phyloP scores from a whole-genome alignment of 371 early-diverging fungal species.

The Parasitella parasitica region DNA sequence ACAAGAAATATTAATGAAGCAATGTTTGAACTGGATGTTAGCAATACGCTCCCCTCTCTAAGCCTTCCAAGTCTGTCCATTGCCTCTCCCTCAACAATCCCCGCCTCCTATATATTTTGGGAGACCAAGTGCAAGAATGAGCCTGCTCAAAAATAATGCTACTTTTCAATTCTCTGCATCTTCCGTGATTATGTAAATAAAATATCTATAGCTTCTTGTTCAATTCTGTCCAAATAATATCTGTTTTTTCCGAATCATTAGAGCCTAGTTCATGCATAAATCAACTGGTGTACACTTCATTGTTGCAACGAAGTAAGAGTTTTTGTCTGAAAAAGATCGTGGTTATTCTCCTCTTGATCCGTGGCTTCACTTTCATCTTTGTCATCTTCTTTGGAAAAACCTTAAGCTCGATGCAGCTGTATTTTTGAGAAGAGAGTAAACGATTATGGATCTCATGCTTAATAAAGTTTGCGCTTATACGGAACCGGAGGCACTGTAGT shows the following conservation, averaged over 20 bases:
- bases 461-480: not conserved
- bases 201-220: not conserved
- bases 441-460: not conserved
- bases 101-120: conserved; percentile 6
- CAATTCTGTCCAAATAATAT: too few relatives aligned
- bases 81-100: conserved; percentile 3
- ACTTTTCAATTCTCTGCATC: conserved; percentile 14
- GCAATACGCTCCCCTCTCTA: too few relatives aligned
- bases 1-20: too few relatives aligned
- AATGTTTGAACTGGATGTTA: too few relatives aligned
- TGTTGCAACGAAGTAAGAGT: too few relatives aligned
- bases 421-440: not conserved
- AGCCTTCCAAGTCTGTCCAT: too few relatives aligned
- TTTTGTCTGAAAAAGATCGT: too few relatives aligned
- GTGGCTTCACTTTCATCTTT: not conserved
- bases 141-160: conserved; percentile 14
- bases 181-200: conserved; percentile 7
- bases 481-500: too few relatives aligned
- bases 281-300: too few relatives aligned
- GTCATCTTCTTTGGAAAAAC: not conserved
- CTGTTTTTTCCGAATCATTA: too few relatives aligned
- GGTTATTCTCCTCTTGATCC: too few relatives aligned
- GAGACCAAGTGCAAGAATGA: conserved; percentile 16
- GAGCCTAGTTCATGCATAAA: too few relatives aligned
- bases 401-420: not conserved